These are phyloP conservation scores for Corchorus capsularis DNA, from an alignment of 345 rosid genomes.

Conservation along the genomic window DNA sequence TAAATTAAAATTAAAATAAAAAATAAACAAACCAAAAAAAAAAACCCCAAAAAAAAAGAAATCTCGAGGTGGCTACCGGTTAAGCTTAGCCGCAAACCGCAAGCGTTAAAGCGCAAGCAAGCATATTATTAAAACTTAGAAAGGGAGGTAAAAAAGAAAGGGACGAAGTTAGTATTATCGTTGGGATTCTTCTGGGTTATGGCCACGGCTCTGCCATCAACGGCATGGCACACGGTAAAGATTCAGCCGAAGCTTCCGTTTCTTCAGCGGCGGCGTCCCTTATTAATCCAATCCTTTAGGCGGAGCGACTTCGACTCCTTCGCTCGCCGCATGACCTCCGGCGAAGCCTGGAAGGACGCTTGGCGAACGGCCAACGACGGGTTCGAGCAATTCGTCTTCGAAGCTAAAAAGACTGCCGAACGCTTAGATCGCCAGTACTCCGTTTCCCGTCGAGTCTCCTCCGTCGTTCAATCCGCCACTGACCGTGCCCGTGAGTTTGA, in stretches of 20 bases:
- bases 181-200: conserved; percentile 9
- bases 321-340: conserved; percentile 57
- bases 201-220: conserved; percentile 18
- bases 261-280: conserved; percentile 14
- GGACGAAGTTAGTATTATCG: background rate
- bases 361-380: conserved; percentile 89
- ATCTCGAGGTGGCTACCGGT: no score
- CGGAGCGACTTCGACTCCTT: conserved; percentile 67
- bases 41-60: no score
- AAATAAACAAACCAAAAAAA: no score
- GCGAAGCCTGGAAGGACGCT: conserved; percentile 68
- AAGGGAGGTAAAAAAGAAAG: background rate
- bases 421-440: conserved; percentile 80
- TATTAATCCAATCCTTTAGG: conserved; percentile 42
- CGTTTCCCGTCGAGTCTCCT: conserved; percentile 60
- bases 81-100: no score
- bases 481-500: conserved; percentile 78
- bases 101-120: background rate
- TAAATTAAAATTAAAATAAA: no score
- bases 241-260: background rate
- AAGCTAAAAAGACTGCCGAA: conserved; percentile 82
- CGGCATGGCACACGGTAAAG: conserved; percentile 13
- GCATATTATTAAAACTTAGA: no score
- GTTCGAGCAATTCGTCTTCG: conserved; percentile 75
- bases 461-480: conserved; percentile 57